Conservation (phyloP, 176 grass and related monocot species). For the Rhynchospora pubera region DNA sequence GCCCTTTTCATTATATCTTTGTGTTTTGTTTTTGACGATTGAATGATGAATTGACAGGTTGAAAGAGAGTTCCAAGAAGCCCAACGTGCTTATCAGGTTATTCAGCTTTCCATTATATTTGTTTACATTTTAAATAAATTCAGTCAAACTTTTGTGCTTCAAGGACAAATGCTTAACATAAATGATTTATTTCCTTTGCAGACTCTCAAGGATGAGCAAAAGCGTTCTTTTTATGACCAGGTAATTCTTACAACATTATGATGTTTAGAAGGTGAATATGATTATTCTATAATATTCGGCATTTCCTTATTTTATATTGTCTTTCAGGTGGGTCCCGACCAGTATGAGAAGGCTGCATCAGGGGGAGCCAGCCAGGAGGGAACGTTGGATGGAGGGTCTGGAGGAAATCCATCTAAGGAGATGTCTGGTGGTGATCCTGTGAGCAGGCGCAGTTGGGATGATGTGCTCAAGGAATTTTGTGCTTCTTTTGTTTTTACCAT, state of each 20-base stretch:
- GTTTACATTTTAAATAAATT: not conserved
- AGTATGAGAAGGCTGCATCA: conserved; percentile 72
- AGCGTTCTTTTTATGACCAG: too few species aligned
- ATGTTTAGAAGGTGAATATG: not conserved
- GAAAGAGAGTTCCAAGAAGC: conserved; percentile 98
- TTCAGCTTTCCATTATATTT: not conserved
- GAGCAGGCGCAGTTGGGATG: too few species aligned
- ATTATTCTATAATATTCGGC: not conserved
- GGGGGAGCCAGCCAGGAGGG: conserved; percentile 52
- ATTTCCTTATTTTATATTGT: not conserved
- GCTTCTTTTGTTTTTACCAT: too few species aligned
- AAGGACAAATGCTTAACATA: not conserved
- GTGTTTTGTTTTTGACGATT: not conserved
- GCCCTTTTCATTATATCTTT: not conserved
- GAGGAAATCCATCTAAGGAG: conserved; percentile 77
- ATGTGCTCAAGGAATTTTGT: too few species aligned
- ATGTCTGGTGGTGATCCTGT: conserved; percentile 39
- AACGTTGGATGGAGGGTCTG: conserved; percentile 62
- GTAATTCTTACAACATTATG: too few species aligned
- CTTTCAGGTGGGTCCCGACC: conserved; percentile 73
- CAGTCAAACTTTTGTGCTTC: not conserved
- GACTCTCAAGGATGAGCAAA: conserved; percentile 70
- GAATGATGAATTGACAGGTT: conserved; percentile 33
- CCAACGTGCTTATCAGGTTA: conserved; percentile 87
- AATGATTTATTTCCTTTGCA: conserved; percentile 18